Percentiles rank a stretch among this genome's conserved stretches.
phyloP scores from a whole-genome alignment of 2,329 filamentous ascomycete genomes.

The Curvularia eragrostidis region DNA sequence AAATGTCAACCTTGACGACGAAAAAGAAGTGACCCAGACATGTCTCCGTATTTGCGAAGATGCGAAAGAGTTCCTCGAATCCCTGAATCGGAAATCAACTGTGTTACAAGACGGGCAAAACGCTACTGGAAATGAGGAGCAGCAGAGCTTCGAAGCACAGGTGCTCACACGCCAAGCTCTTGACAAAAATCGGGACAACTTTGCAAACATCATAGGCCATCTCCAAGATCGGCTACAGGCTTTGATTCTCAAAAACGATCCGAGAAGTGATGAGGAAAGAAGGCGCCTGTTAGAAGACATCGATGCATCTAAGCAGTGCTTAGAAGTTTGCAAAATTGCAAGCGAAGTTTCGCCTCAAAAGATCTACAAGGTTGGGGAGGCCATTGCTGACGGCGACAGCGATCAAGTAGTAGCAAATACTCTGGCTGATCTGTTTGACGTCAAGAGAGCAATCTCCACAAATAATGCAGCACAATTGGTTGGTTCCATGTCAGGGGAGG shows the following conservation, averaged over 20 bases:
- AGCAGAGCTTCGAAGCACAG: not conserved
- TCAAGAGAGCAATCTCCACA: not conserved
- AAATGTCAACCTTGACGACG: not conserved
- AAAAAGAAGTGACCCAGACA: not conserved
- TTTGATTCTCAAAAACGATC: not conserved
- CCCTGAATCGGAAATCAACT: not conserved
- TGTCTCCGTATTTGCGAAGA: not conserved
- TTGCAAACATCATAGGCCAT: not conserved
- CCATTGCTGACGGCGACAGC: not conserved
- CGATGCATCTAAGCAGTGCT: not conserved
- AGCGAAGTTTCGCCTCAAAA: not conserved
- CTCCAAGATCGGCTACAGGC: not conserved
- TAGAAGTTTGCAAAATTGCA: not conserved
- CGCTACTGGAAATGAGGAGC: not conserved
- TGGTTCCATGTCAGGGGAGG: not conserved
- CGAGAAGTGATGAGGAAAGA: not conserved
- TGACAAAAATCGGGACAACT: not conserved
- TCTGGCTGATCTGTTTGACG: not conserved
- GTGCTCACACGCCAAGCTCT: not conserved
- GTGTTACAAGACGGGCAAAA: not conserved
- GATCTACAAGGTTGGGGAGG: not conserved
- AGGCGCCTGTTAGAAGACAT: not conserved
- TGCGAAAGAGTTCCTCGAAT: not conserved
- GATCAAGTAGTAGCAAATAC: not conserved
- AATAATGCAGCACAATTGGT: not conserved